phyloP scores from a whole-genome alignment of 495 filamentous ascomycete genomes.

The Melanomma pulvis-pyrius region DNA sequence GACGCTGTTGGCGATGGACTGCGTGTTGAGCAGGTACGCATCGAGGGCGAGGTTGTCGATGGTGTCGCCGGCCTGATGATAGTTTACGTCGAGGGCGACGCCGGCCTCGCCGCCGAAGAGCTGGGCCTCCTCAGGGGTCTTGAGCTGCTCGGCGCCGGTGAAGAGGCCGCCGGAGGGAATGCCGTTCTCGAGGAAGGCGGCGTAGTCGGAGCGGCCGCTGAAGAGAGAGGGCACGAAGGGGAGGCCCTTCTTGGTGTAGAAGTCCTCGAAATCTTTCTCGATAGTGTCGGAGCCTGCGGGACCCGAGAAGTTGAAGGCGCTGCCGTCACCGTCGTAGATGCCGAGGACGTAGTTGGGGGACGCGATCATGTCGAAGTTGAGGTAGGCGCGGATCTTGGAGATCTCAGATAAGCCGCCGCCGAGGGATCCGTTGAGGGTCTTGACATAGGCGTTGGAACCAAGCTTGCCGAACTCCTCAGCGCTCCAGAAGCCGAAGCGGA shows the following conservation, averaged over 20 bases:
- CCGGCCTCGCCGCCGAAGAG: slow-evolving; percentile 66
- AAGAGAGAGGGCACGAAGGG: slow-evolving; percentile 58
- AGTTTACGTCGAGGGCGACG: slow-evolving; percentile 63
- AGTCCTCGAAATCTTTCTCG: slow-evolving; percentile 66
- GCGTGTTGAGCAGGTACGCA: slow-evolving; percentile 63
- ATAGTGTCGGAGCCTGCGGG: slow-evolving; percentile 65
- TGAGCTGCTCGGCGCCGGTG: slow-evolving; percentile 70
- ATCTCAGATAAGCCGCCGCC: slow-evolving; percentile 49
- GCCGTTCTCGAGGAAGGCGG: slow-evolving; percentile 65
- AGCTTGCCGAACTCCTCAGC: slow-evolving; percentile 69
- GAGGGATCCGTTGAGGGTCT: slow-evolving; percentile 43
- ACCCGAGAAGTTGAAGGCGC: slow-evolving; percentile 62
- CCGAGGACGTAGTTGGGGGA: slow-evolving; percentile 71
- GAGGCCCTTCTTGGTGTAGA: slow-evolving; percentile 52
- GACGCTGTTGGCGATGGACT: slow-evolving; percentile 65
- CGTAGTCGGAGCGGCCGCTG: slow-evolving; percentile 69
- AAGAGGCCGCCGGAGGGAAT: slow-evolving; percentile 70
- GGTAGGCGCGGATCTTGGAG: slow-evolving; percentile 64
- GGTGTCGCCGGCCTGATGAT: slow-evolving; percentile 63
- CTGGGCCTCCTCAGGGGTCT: slow-evolving; percentile 60
- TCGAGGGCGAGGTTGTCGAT: slow-evolving; percentile 61
- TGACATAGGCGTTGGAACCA: slow-evolving; percentile 65
- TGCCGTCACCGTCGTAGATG: slow-evolving; percentile 74
- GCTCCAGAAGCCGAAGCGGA: slow-evolving; percentile 72
- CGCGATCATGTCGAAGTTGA: slow-evolving; percentile 82